Base-by-base conservation (phyloP, 257 asterid species). In the Solanum tarapatanum region DNA sequence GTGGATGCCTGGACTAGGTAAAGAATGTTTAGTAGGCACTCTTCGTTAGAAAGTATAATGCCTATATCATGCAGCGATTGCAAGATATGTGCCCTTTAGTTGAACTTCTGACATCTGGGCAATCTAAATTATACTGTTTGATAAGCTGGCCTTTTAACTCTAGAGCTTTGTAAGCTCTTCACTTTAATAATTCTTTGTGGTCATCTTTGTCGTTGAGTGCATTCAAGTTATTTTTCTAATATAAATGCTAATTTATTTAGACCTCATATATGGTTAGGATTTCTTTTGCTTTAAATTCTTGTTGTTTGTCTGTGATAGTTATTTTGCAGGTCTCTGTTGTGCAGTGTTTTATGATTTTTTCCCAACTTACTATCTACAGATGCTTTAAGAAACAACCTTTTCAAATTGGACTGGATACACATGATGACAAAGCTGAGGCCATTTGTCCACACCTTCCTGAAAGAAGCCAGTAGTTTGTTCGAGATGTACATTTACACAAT, bases 401-500 rank as follows among this genome's bases (percentile, higher is more conserved):
- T 93, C 91, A 94, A 92, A 90, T 86, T 97, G 68, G 94, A 93
- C 32, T 64, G 87, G 89, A 95, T 97, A 90, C 95, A 92, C 58
- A 95, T 97, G 99, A 94, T 97, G 96, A 97, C 99, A 79, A 97
- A 97, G 93, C 89, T 97, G 90, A 93, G 99, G 92, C 99, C 99
- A 23, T 95, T 89, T 88, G 98, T 97, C 82, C 95, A 92, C 74
- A 91, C 92, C 24, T 97, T 97, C 87, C 89, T 97, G 86, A 93
- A 93, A 86, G 96, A 94, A 92, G 98, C 98, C 33, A 92, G 93
- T 82, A 89, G 90, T 17, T 85, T 95, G 89, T 97, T 95, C 55
- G 99, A 94, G 89, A 94, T 97, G 98, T 95, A 92, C 87, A 95
- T 97, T 88, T 97, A 97, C 89, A 97, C 99, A 23, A 95, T 95